Evolutionary conservation across 768 basidiomycete species (phyloP).

Genomic region (Pleurotus giganteus): DNA sequence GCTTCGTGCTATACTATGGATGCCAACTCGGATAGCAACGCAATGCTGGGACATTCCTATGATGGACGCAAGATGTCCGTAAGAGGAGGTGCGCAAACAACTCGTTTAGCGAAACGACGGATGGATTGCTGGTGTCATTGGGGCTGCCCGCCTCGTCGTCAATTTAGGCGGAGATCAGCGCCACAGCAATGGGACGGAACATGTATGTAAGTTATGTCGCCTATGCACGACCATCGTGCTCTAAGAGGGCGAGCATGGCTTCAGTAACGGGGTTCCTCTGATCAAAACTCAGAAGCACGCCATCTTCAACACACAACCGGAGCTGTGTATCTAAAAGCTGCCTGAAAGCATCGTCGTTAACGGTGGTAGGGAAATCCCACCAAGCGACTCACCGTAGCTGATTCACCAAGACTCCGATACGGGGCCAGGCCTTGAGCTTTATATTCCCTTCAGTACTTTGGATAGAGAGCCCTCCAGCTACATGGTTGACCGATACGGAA

Average conservation of each 20-base stretch:
- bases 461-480: conserved; percentile 72
- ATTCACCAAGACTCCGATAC: conserved; percentile 87
- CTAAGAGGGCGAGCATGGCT: conserved; percentile 30
- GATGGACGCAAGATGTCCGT: no score
- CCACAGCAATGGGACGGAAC: neutral
- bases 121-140: no score
- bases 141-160: no score
- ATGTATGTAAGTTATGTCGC: neutral
- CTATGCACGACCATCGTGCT: neutral
- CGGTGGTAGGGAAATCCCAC: neutral
- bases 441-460: conserved; percentile 52
- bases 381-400: conserved; percentile 61
- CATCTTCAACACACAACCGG: conserved; percentile 59
- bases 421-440: conserved; percentile 79
- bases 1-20: no score
- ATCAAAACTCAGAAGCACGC: conserved; percentile 42
- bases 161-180: no score
- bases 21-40: no score
- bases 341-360: conserved; percentile 24
- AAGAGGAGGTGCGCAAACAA: no score
- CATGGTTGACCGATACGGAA: conserved; percentile 71
- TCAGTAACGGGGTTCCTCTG: conserved; percentile 51
- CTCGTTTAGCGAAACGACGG: no score
- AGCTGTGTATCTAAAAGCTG: conserved; percentile 61
- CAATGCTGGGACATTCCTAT: no score